A percentile compares a stretch with the other conserved stretches of the same genome.
phyloP scores from a whole-genome alignment of 1,139 yeast genomes.

The Lodderomyces elongisporus region DNA sequence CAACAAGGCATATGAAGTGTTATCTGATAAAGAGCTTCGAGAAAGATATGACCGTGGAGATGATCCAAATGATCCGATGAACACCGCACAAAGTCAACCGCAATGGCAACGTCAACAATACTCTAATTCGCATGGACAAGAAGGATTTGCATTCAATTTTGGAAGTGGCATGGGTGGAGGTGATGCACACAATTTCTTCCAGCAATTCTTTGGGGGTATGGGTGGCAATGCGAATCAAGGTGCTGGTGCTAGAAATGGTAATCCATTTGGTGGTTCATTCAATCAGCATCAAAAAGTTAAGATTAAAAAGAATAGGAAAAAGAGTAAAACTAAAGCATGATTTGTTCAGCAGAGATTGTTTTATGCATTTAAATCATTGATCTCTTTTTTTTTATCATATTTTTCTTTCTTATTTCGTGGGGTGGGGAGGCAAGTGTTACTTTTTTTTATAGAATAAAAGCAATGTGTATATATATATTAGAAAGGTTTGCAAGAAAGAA shows the following conservation, averaged over 20 bases:
- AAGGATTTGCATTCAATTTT: constrained; percentile 12
- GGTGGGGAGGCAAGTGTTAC: too few relatives aligned
- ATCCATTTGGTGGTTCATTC: constrained; percentile 13
- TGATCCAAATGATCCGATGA: constrained; percentile 48
- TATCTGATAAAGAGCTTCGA: constrained; percentile 62
- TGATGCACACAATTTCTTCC: constrained; percentile 6
- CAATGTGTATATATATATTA: too few relatives aligned
- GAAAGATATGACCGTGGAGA: constrained; percentile 66
- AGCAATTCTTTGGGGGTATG: constrained; percentile 11
- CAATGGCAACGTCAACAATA: constrained; percentile 12
- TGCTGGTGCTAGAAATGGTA: constrained; percentile 7
- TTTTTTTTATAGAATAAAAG: too few relatives aligned
- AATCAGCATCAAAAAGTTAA: constrained; percentile 14
- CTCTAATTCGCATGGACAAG: constrained; percentile 14
- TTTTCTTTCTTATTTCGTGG: too few relatives aligned
- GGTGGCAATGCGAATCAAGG: constrained; percentile 12
- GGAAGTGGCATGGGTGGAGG: constrained; percentile 13
- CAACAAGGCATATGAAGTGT: constrained; percentile 86
- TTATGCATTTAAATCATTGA: too few relatives aligned
- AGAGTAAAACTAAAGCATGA: constrained; percentile 3
- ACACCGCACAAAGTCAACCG: constrained; percentile 14
- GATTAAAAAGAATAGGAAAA: constrained; percentile 15
- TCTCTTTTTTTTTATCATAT: too few relatives aligned
- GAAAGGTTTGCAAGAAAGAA: too few relatives aligned
- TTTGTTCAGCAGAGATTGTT: too few relatives aligned